Evolutionary conservation across 768 basidiomycete species (phyloP), one percentile per base, ranked within the genome.

Genomic region (Hypsizygus marmoreus): DNA sequence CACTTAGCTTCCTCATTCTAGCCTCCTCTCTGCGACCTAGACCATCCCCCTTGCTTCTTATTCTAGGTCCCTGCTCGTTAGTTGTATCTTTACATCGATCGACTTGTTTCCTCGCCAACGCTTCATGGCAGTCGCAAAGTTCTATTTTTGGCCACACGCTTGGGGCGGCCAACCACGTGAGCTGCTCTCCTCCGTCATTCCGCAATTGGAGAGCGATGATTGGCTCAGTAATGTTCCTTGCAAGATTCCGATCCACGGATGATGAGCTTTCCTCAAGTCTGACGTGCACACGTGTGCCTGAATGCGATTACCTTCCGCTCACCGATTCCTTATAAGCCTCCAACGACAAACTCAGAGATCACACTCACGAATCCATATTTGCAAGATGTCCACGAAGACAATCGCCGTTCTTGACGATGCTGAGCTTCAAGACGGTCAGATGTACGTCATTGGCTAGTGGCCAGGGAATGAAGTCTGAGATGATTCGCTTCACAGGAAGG

Each of bases 401-500:
- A 62, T 83, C 37, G 73, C 80, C 39, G 83, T 86, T 30, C 74
- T 84, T 36, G 71, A 80, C 40, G 76, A 75, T 41, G 62, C 71
- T 29, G 79, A 83, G 47, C 69, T 87, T 44, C 61, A 76, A 52
- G 81, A 87, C 72, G 86, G 86, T 24, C 76, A 85, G 61, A 82
- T 86, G 84, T 82, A 59, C 30, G 54, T 26, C 11, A 32, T 43
- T 5, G 6, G 2, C 38, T 40, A 8, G 7, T 26, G 10, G 10
- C 8, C 28, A 24, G 30, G 25, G 19, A 30, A 14, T 24, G 29
- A 31, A 6, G 26, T 25, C 32, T 48, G 23, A 40, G 39, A 22
- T 13, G 31, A 34, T 14, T 43, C 8, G 29, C 6, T 43, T 14
- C 29, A 31, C 59, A 91, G 89, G 88, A 93, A 92, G 65, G 80